Percentiles rank a stretch among this genome's conserved stretches.
phyloP scores from a whole-genome alignment of 2,329 filamentous ascomycete species.

The Xylaria digitata region DNA sequence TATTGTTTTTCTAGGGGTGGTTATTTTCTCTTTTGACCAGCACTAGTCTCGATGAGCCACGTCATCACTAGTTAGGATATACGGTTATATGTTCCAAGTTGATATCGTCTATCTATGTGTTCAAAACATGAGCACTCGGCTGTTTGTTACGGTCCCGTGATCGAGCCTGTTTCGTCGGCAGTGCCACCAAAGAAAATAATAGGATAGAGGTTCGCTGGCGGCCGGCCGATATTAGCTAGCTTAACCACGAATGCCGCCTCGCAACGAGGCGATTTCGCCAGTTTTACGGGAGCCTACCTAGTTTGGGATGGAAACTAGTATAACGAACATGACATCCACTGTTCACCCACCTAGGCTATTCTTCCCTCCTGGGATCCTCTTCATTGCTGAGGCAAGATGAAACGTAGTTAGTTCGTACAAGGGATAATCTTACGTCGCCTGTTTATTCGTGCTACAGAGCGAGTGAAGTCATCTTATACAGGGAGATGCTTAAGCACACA shows the following conservation, averaged over 20 bases:
- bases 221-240: no score
- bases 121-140: not conserved
- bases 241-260: no score
- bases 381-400: not conserved
- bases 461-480: not conserved
- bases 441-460: not conserved
- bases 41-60: conserved; percentile 38
- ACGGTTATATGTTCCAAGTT: conserved; percentile 32
- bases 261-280: not conserved
- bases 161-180: not conserved
- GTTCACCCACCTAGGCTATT: no score
- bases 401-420: not conserved
- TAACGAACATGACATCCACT: not conserved
- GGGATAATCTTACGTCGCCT: not conserved
- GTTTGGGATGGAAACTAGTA: not conserved
- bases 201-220: not conserved
- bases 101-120: conserved; percentile 21
- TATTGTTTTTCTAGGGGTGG: conserved; percentile 38
- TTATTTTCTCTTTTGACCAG: conserved; percentile 24
- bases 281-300: no score
- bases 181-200: no score
- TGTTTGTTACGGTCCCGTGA: not conserved
- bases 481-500: no score
- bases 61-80: conserved; percentile 32
- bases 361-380: not conserved